These are phyloP conservation scores for Pleurotus giganteus DNA, from an alignment of 768 basidiomycete genomes.

Conservation along the genomic window DNA sequence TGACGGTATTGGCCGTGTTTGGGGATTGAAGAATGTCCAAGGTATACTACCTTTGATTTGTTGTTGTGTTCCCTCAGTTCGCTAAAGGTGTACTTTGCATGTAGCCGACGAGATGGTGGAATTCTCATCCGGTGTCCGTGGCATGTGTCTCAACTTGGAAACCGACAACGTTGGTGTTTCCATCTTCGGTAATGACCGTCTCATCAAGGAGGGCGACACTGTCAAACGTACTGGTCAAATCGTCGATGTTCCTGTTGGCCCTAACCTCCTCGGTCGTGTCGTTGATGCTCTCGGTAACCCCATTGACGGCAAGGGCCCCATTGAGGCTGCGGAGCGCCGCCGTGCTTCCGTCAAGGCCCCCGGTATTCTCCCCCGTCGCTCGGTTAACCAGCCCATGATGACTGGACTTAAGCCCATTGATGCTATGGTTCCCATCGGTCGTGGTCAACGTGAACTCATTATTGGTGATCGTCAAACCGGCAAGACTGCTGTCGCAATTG, in stretches of 20 bases:
- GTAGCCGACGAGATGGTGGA: slow-evolving; percentile 99
- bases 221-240: slow-evolving; percentile 99
- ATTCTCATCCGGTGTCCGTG: slow-evolving; percentile 99
- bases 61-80: slow-evolving; percentile 9
- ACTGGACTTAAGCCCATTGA: slow-evolving; percentile 99
- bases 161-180: slow-evolving; percentile 99
- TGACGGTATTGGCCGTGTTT: slow-evolving; percentile 99
- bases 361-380: slow-evolving; percentile 98
- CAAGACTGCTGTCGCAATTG: slow-evolving; percentile 98
- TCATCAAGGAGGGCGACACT: slow-evolving; percentile 99
- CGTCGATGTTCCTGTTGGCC: slow-evolving; percentile 99
- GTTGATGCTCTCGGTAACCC: slow-evolving; percentile 99
- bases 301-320: slow-evolving; percentile 99
- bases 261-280: slow-evolving; percentile 95
- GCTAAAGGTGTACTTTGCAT: slow-evolving; percentile 12
- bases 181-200: slow-evolving; percentile 97
- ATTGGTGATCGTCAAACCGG: slow-evolving; percentile 99
- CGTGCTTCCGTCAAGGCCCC: slow-evolving; percentile 99
- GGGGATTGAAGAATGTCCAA: slow-evolving; percentile 98
- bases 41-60: slow-evolving; percentile 44
- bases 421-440: slow-evolving; percentile 99
- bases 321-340: slow-evolving; percentile 89
- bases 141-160: slow-evolving; percentile 99
- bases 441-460: slow-evolving; percentile 99
- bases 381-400: slow-evolving; percentile 99